phyloP scores from a whole-genome alignment of 352 stramenopile genomes.

The Globisporangium barbulae region DNA sequence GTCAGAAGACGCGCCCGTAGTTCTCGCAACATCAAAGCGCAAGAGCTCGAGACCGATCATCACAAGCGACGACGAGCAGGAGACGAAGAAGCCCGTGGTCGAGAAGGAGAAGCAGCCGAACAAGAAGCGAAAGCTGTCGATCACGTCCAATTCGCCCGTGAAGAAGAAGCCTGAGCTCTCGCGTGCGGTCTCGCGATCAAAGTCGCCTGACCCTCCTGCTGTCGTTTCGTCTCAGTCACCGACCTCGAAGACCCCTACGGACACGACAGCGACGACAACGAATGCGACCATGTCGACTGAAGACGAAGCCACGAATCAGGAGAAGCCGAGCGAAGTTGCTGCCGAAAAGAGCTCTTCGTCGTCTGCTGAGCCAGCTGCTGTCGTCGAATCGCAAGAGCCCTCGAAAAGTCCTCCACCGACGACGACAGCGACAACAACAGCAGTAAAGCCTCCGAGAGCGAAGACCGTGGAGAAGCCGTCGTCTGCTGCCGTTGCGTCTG shows the following conservation, averaged over 20 bases:
- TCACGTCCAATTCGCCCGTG: slow-evolving; percentile 20
- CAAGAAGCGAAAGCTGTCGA: slow-evolving; percentile 46
- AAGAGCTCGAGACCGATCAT: slow-evolving; percentile 32
- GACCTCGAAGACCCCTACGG: not conserved
- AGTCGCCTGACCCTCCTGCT: slow-evolving; percentile 7
- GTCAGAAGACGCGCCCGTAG: slow-evolving; percentile 16
- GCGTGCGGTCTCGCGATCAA: slow-evolving; percentile 8
- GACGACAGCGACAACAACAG: not conserved
- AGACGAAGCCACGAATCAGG: not conserved
- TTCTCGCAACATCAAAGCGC: slow-evolving; percentile 14
- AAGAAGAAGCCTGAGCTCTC: slow-evolving; percentile 23
- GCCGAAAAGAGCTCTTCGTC: not conserved
- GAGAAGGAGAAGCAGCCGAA: slow-evolving; percentile 11
- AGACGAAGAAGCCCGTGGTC: slow-evolving; percentile 5
- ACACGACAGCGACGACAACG: not conserved
- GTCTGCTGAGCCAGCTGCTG: not conserved
- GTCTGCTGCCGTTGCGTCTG: not conserved
- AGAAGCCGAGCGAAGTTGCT: not conserved
- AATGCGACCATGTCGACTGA: slow-evolving; percentile 5
- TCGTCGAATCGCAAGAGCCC: slow-evolving; percentile 2
- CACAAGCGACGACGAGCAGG: slow-evolving; percentile 34
- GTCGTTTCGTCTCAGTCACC: not conserved
- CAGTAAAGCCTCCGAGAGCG: not conserved
- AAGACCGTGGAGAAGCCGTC: not conserved
- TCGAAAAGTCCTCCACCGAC: not conserved